Evolutionary conservation across 108 stramenopile genomes (phyloP).

Genomic region (Aurantiochytrium sp.): DNA sequence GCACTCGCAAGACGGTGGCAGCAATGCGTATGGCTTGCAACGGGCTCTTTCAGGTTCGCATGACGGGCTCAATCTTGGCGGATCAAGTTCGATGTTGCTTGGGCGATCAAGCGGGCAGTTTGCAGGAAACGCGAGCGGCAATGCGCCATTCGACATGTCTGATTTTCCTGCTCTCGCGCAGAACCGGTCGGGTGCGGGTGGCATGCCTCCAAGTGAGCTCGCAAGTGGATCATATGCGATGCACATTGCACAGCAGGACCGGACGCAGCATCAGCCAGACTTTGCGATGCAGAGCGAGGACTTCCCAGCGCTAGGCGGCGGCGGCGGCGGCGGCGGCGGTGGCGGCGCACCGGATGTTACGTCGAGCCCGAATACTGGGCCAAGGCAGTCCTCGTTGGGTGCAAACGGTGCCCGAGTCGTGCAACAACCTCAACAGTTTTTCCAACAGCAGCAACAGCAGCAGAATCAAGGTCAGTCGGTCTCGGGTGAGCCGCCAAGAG

Average conservation of each 20-base stretch:
- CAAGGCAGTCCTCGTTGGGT: background rate
- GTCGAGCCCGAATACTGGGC: background rate
- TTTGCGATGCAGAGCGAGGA: slow-evolving; percentile 28
- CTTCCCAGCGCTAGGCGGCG: slow-evolving; percentile 24
- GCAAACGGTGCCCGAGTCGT: background rate
- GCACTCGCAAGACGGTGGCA: background rate
- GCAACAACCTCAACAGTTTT: background rate
- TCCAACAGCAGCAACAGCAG: background rate
- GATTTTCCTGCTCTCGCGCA: slow-evolving; percentile 2
- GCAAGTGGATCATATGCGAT: background rate
- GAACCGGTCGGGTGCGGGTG: background rate
- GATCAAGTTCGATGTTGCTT: background rate
- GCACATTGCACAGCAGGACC: background rate
- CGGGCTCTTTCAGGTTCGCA: background rate
- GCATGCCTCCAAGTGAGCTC: background rate
- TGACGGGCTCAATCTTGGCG: background rate
- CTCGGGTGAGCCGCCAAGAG: background rate
- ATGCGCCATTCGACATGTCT: background rate
- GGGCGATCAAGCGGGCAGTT: background rate
- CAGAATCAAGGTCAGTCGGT: background rate
- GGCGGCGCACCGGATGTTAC: background rate
- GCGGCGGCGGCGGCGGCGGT: background rate
- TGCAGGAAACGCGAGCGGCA: background rate
- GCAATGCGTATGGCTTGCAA: background rate
- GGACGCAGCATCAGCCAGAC: background rate